Conservation (phyloP, 768 basidiomycete genomes). For the Strobilomyces echinocephalus region DNA sequence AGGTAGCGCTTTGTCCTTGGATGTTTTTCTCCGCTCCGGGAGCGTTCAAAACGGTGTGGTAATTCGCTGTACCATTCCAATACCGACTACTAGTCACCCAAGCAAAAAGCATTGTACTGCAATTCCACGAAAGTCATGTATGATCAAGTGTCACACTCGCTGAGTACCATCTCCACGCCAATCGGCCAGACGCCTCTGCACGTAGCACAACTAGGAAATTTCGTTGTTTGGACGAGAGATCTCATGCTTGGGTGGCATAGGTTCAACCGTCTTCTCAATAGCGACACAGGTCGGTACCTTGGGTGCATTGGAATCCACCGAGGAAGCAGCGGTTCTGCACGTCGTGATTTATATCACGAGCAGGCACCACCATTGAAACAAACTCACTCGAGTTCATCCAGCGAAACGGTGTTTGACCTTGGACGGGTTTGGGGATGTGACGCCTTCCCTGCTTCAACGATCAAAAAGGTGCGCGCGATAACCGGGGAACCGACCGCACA, state of each 20-base stretch:
- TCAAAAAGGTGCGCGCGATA: neutral
- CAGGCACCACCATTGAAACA: neutral
- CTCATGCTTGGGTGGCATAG: neutral
- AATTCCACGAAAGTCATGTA: neutral
- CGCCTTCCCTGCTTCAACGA: slow-evolving; percentile 11
- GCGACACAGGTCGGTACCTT: slow-evolving; percentile 19
- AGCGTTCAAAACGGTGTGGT: neutral
- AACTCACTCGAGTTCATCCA: slow-evolving; percentile 20
- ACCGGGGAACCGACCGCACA: slow-evolving; percentile 4
- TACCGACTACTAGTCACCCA: neutral
- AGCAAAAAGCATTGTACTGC: slow-evolving; percentile 14
- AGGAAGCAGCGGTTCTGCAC: slow-evolving; percentile 11
- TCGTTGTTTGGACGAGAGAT: slow-evolving; percentile 9
- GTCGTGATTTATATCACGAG: neutral
- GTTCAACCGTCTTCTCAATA: slow-evolving; percentile 2
- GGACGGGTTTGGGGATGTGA: slow-evolving; percentile 4
- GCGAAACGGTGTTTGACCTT: slow-evolving; percentile 10
- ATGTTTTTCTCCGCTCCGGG: neutral
- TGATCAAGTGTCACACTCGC: neutral
- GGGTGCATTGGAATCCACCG: slow-evolving; percentile 1
- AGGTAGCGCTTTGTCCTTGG: slow-evolving; percentile 37
- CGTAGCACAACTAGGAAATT: neutral
- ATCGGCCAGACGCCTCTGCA: neutral
- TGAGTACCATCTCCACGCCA: neutral
- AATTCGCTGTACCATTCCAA: neutral